Base-by-base conservation (phyloP, 495 filamentous ascomycete species). In the Aspergillus sparsus region DNA sequence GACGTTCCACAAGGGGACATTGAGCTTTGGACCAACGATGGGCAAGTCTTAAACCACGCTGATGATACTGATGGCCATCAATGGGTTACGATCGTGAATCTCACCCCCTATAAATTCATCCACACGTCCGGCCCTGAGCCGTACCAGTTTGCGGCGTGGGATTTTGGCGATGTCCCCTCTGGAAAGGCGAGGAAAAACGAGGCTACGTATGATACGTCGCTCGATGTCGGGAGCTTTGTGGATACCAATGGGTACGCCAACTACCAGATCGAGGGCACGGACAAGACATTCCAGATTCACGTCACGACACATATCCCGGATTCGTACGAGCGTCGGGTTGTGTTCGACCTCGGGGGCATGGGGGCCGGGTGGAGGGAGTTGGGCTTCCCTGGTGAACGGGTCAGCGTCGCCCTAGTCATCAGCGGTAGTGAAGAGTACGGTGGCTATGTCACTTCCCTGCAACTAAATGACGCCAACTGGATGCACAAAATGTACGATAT, bases 231-330 rank as follows among this genome's bases (percentile, higher is more conserved):
- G 11, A 41, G 37, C 7, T 41, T 41, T n/a, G 37, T 41, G 6
- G 37, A 41, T 41, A 41, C 37, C 11, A 41, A 41, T n/a, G 37
- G 37, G 37, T 41, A 41, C n/a, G 37, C 37, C 37, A 41, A 41
- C n/a, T 41, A 41, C 37, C 11, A 10, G 3, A 41, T 41, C 7
- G 37, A 41, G 37, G 37, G 37, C 44, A 21, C 15, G 15, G 15
- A 47, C 15, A 47, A 47, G 44, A 47, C 44, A 18, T n/a, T 47
- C 44, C 13, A 47, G 44, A 16, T 47, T 21, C 44, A 16, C 6
- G 44, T 47, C n/a, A 47, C 44, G 3, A 41, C 37, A 1, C 37
- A 41, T 41, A 41, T 41, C 37, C 37, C 37, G 37, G 37, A 41
- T 9, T 41, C 37, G 3, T 41, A 41, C 1, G 37, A 41, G 37